These are phyloP conservation scores for Lanmaoa rubissima DNA, from an alignment of 768 basidiomycete species.

Conservation along the genomic window DNA sequence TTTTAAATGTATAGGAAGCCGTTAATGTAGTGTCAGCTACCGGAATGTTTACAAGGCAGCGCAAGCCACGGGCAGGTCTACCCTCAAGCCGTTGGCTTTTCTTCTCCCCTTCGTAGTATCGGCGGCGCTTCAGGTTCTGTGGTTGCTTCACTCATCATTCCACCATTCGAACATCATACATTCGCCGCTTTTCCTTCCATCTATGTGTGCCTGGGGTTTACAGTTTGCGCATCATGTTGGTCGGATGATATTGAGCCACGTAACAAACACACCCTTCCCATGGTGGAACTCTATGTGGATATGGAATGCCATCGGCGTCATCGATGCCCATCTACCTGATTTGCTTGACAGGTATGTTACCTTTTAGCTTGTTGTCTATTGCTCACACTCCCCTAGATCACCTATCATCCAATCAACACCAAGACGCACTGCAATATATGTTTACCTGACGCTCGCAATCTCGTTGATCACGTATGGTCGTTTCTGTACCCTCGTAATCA, in stretches of 20 bases:
- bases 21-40: conserved; percentile 50
- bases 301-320: conserved; percentile 70
- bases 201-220: conserved; percentile 90
- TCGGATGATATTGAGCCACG: conserved; percentile 89
- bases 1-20: neutral
- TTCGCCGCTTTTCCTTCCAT: conserved; percentile 79
- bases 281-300: conserved; percentile 86
- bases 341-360: conserved; percentile 62
- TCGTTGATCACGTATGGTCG: conserved; percentile 71
- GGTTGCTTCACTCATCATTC: conserved; percentile 71
- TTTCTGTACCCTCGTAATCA: conserved; percentile 81
- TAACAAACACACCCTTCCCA: conserved; percentile 82
- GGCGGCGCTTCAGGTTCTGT: conserved; percentile 68
- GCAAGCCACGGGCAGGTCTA: conserved; percentile 39
- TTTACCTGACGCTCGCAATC: conserved; percentile 66
- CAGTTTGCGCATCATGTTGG: conserved; percentile 91
- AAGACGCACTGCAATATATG: conserved; percentile 62
- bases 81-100: conserved; percentile 58
- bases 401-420: conserved; percentile 75
- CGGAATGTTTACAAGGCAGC: conserved; percentile 73
- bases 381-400: conserved; percentile 38
- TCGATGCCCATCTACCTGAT: conserved; percentile 79
- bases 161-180: conserved; percentile 67
- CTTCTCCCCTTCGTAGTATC: conserved; percentile 81
- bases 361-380: conserved; percentile 1